Percentiles rank a stretch among this genome's conserved stretches.
Conservation (phyloP, 2,329 filamentous ascomycete genomes). For the Elsinoe batatas region DNA sequence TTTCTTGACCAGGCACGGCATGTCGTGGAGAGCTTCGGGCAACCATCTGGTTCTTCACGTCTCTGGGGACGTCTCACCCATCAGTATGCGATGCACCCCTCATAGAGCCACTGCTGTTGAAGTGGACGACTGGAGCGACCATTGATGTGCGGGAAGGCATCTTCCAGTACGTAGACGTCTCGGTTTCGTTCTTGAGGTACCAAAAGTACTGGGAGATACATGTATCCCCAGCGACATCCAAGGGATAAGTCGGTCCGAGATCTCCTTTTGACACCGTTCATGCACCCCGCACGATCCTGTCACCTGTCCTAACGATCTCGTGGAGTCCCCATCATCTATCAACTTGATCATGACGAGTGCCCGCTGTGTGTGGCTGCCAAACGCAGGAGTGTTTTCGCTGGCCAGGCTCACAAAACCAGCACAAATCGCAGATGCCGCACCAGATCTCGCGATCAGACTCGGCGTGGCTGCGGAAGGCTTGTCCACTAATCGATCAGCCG, state of each 20-base stretch:
- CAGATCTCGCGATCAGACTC: background rate
- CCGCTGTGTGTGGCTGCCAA: too few species aligned
- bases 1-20: too few species aligned
- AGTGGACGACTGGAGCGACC: conserved; percentile 51
- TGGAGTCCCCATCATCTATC: too few species aligned
- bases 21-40: too few species aligned
- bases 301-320: too few species aligned
- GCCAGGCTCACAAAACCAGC: too few species aligned
- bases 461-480: background rate
- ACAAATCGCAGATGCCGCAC: background rate
- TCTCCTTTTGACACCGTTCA: background rate
- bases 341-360: too few species aligned
- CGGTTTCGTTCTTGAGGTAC: conserved; percentile 48
- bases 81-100: conserved; percentile 58
- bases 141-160: conserved; percentile 49
- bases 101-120: conserved; percentile 51
- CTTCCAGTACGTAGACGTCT: conserved; percentile 50
- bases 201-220: conserved; percentile 37
- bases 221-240: conserved; percentile 25
- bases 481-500: background rate
- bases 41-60: conserved; percentile 14
- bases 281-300: background rate
- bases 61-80: conserved; percentile 40
- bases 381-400: too few species aligned
- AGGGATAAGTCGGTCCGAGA: too few species aligned